Evolutionary conservation across 2,329 filamentous ascomycete genomes (phyloP).

Genomic region (Botrytis byssoidea): DNA sequence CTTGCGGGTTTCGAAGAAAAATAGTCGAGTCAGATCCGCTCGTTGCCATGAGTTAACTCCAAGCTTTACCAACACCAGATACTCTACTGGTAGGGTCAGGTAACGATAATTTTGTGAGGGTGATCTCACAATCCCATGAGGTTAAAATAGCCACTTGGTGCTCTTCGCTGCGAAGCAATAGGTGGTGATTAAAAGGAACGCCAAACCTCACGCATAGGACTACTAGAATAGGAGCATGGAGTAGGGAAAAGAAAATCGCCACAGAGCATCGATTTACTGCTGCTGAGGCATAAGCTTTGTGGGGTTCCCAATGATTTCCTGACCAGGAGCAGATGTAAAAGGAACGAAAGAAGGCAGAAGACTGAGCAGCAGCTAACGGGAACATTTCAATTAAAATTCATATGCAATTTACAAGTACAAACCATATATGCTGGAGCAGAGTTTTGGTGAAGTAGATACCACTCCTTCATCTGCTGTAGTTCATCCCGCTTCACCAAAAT

Average conservation of each 20-base stretch:
- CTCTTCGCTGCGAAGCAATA: not conserved
- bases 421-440: not conserved
- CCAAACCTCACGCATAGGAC: too few species aligned
- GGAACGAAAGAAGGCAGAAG: not conserved
- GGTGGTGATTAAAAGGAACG: fast-evolving
- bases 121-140: not conserved
- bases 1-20: too few species aligned
- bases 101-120: too few species aligned
- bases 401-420: not conserved
- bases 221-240: not conserved
- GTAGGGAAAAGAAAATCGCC: too few species aligned
- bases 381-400: not conserved
- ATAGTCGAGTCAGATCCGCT: not conserved
- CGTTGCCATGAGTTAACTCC: not conserved
- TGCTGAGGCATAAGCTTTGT: not conserved
- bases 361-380: not conserved
- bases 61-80: not conserved
- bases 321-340: not conserved
- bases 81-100: not conserved
- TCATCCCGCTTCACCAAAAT: too few species aligned
- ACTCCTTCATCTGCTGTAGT: not conserved
- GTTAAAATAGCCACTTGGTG: not conserved
- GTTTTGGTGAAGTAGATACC: not conserved
- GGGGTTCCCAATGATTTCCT: not conserved
- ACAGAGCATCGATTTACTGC: not conserved